Conservation (phyloP, 306 rosid genomes). For the Medicago truncatula region DNA sequence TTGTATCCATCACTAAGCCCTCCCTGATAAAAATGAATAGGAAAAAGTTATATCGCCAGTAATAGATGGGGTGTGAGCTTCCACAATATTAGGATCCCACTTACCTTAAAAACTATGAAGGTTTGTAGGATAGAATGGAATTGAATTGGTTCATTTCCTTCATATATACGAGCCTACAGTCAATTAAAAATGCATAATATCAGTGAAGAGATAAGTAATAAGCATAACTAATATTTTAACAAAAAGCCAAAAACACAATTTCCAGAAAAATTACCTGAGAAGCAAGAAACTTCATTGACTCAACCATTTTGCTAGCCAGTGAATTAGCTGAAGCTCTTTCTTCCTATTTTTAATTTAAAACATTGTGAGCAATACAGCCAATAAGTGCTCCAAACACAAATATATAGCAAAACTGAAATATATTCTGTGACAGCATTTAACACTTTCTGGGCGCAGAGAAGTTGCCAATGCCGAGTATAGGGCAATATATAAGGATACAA, state of each 20-base stretch:
- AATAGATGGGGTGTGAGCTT: conserved; percentile 18
- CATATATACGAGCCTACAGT: conserved; percentile 82
- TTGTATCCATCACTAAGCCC: conserved; percentile 92
- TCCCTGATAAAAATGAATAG: conserved; percentile 60
- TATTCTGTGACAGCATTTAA: conserved; percentile 21
- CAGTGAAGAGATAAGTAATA: conserved; percentile 44
- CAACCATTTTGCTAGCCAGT: conserved; percentile 83
- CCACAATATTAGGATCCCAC: conserved; percentile 44
- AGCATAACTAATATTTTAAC: conserved; percentile 17
- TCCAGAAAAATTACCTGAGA: conserved; percentile 65
- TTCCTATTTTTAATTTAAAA: conserved; percentile 64
- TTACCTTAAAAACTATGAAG: conserved; percentile 79
- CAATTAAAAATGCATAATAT: conserved; percentile 39
- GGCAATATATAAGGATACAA: conserved; percentile 2
- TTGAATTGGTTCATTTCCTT: conserved; percentile 86
- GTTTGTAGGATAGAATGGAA: conserved; percentile 89
- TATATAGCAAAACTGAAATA: conserved; percentile 27
- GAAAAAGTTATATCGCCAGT: conserved; percentile 39
- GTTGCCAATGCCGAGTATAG: conserved; percentile 26
- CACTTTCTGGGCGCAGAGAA: conserved; percentile 34
- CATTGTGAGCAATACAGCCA: conserved; percentile 38
- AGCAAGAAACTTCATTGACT: conserved; percentile 83
- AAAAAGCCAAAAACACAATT: conserved; percentile 32
- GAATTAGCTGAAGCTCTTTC: conserved; percentile 82
- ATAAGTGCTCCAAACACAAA: conserved; percentile 23